These are phyloP conservation scores for Sarocladium oryzae DNA, from an alignment of 2,329 filamentous ascomycete genomes.

Conservation along the genomic window DNA sequence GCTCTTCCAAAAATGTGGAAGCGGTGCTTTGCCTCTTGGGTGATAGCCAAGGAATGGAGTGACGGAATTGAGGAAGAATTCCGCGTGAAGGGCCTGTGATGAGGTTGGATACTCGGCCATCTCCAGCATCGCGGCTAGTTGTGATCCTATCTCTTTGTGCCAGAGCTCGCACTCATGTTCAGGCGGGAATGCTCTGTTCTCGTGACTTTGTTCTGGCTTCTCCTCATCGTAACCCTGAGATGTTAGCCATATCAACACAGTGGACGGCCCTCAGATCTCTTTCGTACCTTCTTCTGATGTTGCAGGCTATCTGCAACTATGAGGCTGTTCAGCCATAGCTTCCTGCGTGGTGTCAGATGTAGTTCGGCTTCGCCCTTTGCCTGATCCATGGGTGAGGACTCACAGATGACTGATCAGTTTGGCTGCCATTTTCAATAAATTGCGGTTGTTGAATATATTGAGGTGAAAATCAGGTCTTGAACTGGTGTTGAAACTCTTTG, in stretches of 20 bases:
- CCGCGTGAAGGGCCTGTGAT: neutral
- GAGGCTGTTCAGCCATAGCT: neutral
- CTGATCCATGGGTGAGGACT: neutral
- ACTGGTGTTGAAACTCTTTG: neutral
- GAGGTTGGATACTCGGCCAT: neutral
- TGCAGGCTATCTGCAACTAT: neutral
- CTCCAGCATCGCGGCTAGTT: neutral
- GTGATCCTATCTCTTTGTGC: neutral
- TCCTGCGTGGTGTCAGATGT: neutral
- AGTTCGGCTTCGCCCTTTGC: neutral
- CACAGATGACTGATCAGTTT: neutral
- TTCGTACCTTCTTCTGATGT: neutral
- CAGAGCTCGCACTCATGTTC: neutral
- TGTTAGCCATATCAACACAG: too few species aligned
- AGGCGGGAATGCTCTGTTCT: neutral
- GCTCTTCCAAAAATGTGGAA: conserved; percentile 23
- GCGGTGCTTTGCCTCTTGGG: neutral
- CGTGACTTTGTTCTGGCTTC: neutral
- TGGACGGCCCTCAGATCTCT: too few species aligned
- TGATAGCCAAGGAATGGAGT: neutral
- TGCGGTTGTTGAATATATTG: too few species aligned
- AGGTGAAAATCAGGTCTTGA: too few species aligned
- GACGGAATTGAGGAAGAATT: neutral
- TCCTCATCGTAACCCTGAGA: too few species aligned
- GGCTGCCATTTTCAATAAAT: neutral